Evolutionary conservation across 805 yeast species (phyloP), one percentile per base, ranked within the genome.

Genomic region (Kuraishia molischiana): DNA sequence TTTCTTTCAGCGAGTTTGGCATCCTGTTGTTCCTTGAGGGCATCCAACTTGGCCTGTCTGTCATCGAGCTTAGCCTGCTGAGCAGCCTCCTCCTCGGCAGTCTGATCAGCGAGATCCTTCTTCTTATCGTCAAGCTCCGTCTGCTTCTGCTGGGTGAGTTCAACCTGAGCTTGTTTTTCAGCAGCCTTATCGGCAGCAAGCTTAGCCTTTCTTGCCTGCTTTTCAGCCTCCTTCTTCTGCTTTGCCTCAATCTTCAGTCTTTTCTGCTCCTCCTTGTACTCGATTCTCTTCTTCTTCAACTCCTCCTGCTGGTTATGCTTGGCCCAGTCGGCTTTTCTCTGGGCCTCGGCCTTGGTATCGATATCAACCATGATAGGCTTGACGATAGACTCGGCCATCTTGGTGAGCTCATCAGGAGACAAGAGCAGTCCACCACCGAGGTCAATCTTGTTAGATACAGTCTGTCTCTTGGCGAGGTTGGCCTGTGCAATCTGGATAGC

Each of bases 361-460:
- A 90, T 75, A 56, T 85, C 89, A 29, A 66, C 69, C 50, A 90
- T 64, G 4, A 90, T 87, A 6, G 98, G 98, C 46, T 73, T 69
- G 41, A 92, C 95, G 51, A 84, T 67, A 34, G 77, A 70, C 42
- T 76, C 63, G 17, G 98, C 97, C 64, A 90, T 73, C 37, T 70
- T 70, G 45, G 85, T 81, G 43, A 92, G 74, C 51, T 89, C 96
- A 17, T 66, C 71, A 42, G 72, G 81, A 29, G 83, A 67, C 71
- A 90, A 75, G 51, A 70, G 74, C 41, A 85, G 67, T 2, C 97
- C 97, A 44, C 95, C 95, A 42, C 98, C 98, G 44, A 90, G 61
- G 51, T 85, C 69, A 49, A 86, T 65, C 55, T 79, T 73, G 45
- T 78, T 76, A 43, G 67, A 65, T 35, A 52, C 47, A 34, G 53